These are phyloP conservation scores for Blastobotrys indianensis DNA, from an alignment of 1,139 yeast species.

Conservation along the genomic window DNA sequence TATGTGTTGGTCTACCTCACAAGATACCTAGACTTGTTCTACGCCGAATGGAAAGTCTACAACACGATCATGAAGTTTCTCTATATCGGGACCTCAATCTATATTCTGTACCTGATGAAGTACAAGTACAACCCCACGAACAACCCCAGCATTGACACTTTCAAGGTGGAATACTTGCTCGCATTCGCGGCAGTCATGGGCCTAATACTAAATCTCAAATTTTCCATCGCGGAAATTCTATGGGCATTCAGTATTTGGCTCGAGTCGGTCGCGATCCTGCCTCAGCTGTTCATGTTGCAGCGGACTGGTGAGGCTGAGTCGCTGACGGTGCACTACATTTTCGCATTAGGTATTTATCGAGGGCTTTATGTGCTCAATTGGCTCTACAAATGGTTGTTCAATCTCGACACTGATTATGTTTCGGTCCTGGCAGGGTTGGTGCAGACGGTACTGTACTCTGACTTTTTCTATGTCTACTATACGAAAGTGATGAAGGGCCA, in stretches of 20 bases:
- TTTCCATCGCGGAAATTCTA: slow-evolving; percentile 48
- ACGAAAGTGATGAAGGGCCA: slow-evolving; percentile 76
- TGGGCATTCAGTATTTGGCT: slow-evolving; percentile 42
- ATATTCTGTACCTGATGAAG: slow-evolving; percentile 69
- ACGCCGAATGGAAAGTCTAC: slow-evolving; percentile 47
- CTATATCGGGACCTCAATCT: slow-evolving; percentile 67
- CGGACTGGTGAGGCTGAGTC: slow-evolving; percentile 85
- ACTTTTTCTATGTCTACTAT: slow-evolving; percentile 90
- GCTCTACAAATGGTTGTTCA: slow-evolving; percentile 77
- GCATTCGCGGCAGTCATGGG: slow-evolving; percentile 58
- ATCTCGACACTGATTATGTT: slow-evolving; percentile 62
- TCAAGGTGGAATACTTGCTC: slow-evolving; percentile 66
- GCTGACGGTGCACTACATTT: slow-evolving; percentile 84
- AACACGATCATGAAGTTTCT: slow-evolving; percentile 75
- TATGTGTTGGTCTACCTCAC: slow-evolving; percentile 74
- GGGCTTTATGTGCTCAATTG: slow-evolving; percentile 90
- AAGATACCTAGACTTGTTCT: slow-evolving; percentile 68
- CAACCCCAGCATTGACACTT: slow-evolving; percentile 65
- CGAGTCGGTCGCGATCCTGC: slow-evolving; percentile 85
- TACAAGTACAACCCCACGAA: slow-evolving; percentile 48
- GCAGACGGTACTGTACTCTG: slow-evolving; percentile 85
- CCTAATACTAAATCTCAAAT: slow-evolving; percentile 61
- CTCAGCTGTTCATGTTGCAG: slow-evolving; percentile 86
- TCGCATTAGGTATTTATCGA: slow-evolving; percentile 86
- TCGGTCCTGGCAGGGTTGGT: slow-evolving; percentile 73